Evolutionary conservation across 768 basidiomycete species (phyloP).

Genomic region (Psilocybe cubensis): DNA sequence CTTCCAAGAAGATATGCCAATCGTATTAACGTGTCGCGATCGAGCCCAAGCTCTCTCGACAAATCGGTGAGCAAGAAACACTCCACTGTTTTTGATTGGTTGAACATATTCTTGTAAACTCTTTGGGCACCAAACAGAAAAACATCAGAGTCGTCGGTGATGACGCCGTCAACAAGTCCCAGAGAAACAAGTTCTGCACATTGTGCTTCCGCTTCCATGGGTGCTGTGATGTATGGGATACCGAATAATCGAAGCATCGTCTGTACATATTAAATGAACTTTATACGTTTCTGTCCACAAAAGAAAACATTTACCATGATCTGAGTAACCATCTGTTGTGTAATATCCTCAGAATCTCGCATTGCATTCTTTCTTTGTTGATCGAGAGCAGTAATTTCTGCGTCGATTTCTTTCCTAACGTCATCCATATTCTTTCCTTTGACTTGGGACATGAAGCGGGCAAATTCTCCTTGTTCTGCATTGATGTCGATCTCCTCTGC

Average conservation of each 20-base stretch:
- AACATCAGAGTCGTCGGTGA: conserved; percentile 98
- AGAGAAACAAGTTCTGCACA: conserved; percentile 90
- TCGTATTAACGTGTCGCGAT: conserved; percentile 83
- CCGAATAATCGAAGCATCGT: conserved; percentile 92
- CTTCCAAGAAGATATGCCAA: conserved; percentile 95
- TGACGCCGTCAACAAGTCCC: conserved; percentile 92
- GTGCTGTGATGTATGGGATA: conserved; percentile 97
- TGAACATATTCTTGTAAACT: conserved; percentile 99
- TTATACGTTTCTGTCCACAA: background rate
- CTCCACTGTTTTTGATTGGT: conserved; percentile 98
- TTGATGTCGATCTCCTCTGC: conserved; percentile 84
- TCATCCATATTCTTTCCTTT: conserved; percentile 83
- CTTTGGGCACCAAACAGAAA: conserved; percentile 95
- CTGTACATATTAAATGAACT: conserved; percentile 40
- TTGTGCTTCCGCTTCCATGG: conserved; percentile 99
- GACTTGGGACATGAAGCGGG: conserved; percentile 89
- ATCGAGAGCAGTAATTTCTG: conserved; percentile 83
- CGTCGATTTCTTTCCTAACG: conserved; percentile 88
- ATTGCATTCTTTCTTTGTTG: conserved; percentile 86
- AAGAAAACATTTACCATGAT: conserved; percentile 53
- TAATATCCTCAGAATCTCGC: conserved; percentile 94
- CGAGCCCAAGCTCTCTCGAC: conserved; percentile 83
- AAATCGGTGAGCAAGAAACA: conserved; percentile 89
- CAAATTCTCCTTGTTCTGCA: conserved; percentile 88
- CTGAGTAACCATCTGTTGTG: conserved; percentile 93